phyloP scores from a whole-genome alignment of 1,284 basidiomycete genomes.

The Apiotrichum domesticum region DNA sequence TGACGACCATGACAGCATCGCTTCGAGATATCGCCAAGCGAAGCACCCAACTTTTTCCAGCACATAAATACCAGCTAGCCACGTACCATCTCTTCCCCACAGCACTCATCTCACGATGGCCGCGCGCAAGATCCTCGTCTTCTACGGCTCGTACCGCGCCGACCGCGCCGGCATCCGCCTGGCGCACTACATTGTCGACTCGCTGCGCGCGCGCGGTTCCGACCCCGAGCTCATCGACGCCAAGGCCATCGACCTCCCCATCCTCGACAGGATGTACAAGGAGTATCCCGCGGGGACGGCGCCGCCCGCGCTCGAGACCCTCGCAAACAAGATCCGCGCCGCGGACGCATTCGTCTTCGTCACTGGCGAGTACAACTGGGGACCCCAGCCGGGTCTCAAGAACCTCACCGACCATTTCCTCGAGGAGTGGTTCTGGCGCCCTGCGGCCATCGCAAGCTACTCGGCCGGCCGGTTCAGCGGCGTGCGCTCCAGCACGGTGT shows the following conservation, averaged over 20 bases:
- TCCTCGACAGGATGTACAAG: slow-evolving; percentile 7
- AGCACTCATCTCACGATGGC: too few species aligned
- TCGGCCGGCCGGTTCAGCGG: slow-evolving; percentile 6
- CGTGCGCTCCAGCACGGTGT: not conserved
- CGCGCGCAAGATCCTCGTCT: slow-evolving; percentile 2
- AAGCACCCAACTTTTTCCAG: too few species aligned
- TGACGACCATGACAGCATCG: too few species aligned
- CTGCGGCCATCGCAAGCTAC: slow-evolving; percentile 2
- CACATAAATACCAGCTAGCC: too few species aligned
- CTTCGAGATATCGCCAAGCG: too few species aligned
- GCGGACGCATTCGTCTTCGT: slow-evolving; percentile 11
- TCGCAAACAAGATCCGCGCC: slow-evolving; percentile 2
- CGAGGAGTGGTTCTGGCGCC: slow-evolving; percentile 7
- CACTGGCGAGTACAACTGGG: slow-evolving; percentile 12
- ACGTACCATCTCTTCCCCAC: too few species aligned
- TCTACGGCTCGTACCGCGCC: slow-evolving; percentile 10
- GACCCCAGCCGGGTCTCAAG: slow-evolving; percentile 9
- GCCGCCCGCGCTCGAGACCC: not conserved
- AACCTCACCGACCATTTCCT: slow-evolving; percentile 10
- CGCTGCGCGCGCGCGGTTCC: not conserved
- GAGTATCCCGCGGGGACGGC: slow-evolving; percentile 1
- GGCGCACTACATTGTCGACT: not conserved
- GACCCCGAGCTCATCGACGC: slow-evolving; percentile 6
- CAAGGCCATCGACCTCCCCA: slow-evolving; percentile 4
- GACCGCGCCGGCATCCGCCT: slow-evolving; percentile 5